These are phyloP conservation scores for Fusarium avenaceum DNA, from an alignment of 2,329 filamentous ascomycete species.

Conservation along the genomic window DNA sequence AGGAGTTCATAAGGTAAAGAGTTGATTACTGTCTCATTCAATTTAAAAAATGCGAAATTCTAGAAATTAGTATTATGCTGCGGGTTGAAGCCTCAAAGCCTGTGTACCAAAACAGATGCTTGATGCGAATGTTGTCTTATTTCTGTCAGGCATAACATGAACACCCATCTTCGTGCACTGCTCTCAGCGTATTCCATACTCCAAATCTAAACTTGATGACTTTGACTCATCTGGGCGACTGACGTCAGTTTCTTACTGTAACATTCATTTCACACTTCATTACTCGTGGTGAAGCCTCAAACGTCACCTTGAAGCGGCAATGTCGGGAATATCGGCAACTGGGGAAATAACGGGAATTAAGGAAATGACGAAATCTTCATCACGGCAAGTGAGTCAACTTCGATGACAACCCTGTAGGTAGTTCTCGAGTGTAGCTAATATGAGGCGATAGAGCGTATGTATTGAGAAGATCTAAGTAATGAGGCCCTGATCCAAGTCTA, in stretches of 20 bases:
- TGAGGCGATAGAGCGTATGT: constrained; percentile 5
- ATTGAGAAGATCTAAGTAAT: constrained; percentile 7
- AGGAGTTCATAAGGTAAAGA: neutral
- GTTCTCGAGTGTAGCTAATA: neutral
- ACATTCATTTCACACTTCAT: neutral
- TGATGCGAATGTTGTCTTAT: neutral
- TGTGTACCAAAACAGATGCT: neutral
- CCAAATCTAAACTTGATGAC: neutral
- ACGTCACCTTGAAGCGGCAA: neutral
- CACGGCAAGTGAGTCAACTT: neutral
- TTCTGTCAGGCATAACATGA: constrained; percentile 3
- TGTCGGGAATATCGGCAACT: constrained; percentile 17
- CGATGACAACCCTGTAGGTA: fast-evolving
- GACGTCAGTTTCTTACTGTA: neutral
- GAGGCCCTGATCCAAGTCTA: constrained; percentile 5
- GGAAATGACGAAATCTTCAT: neutral
- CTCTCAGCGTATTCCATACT: neutral
- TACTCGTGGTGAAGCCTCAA: neutral
- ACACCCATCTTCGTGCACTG: no score
- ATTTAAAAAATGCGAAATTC: neutral
- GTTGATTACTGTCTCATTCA: neutral
- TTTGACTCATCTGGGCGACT: neutral
- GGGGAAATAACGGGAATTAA: constrained; percentile 7
- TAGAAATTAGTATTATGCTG: neutral
- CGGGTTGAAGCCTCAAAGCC: neutral